Evolutionary conservation across 352 stramenopile genomes (phyloP).

Genomic region (Lagenidium giganteum): DNA sequence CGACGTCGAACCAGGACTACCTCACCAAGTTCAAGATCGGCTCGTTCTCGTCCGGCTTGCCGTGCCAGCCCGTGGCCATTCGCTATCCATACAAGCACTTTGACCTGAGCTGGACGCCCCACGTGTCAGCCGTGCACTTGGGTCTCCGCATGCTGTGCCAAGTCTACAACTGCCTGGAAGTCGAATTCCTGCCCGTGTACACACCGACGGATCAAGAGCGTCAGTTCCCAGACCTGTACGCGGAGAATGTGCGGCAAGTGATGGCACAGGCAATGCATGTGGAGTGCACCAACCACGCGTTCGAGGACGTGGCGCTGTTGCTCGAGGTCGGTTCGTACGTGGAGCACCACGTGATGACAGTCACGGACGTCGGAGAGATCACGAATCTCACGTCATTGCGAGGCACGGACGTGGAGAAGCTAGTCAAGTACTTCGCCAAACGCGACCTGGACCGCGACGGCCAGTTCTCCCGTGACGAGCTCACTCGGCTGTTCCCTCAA

Average conservation of each 20-base stretch:
- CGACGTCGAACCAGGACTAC: slow-evolving; percentile 46
- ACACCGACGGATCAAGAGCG: slow-evolving; percentile 27
- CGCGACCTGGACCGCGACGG: slow-evolving; percentile 45
- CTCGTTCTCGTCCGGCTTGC: slow-evolving; percentile 40
- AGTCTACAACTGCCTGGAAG: slow-evolving; percentile 50
- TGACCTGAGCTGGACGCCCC: slow-evolving; percentile 50
- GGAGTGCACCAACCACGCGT: slow-evolving; percentile 53
- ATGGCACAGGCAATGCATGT: slow-evolving; percentile 41
- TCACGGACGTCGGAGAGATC: slow-evolving; percentile 43
- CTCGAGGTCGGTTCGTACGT: slow-evolving; percentile 39
- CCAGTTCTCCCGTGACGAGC: slow-evolving; percentile 41
- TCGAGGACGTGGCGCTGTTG: slow-evolving; percentile 50
- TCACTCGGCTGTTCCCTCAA: slow-evolving; percentile 27
- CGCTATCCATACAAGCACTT: slow-evolving; percentile 55
- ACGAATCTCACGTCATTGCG: slow-evolving; percentile 32
- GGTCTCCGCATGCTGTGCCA: slow-evolving; percentile 47
- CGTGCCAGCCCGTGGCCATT: slow-evolving; percentile 41
- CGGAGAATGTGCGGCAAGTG: slow-evolving; percentile 33
- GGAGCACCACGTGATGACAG: slow-evolving; percentile 30
- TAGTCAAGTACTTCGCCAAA: slow-evolving; percentile 42
- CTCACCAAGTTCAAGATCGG: slow-evolving; percentile 63
- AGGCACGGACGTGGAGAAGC: slow-evolving; percentile 26
- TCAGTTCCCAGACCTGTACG: slow-evolving; percentile 33
- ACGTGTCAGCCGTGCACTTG: slow-evolving; percentile 34
- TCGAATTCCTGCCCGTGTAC: slow-evolving; percentile 38